These are phyloP conservation scores for Fusarium tanahbumbuense DNA, from an alignment of 2,329 filamentous ascomycete genomes.

Conservation along the genomic window DNA sequence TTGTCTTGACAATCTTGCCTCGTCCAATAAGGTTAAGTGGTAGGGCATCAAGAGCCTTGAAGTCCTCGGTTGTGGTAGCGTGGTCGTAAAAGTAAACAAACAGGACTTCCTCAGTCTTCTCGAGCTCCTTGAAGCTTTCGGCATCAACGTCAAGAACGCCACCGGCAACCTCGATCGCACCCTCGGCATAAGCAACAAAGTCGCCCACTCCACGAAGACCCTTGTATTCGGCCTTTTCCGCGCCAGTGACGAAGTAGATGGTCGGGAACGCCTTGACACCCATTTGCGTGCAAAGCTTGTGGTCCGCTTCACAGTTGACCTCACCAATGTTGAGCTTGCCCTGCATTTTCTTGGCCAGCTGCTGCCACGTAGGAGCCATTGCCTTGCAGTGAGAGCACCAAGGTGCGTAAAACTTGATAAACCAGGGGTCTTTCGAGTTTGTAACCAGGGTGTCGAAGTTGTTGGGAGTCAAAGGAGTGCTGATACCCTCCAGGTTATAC, in stretches of 20 bases:
- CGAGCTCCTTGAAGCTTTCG: slow-evolving; percentile 79
- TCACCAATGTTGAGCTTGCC: slow-evolving; percentile 91
- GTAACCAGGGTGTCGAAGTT: slow-evolving; percentile 89
- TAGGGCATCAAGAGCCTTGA: slow-evolving; percentile 85
- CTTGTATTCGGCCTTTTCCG: slow-evolving; percentile 91
- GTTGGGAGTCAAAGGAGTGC: slow-evolving; percentile 81
- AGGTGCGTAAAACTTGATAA: slow-evolving; percentile 98
- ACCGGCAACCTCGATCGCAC: slow-evolving; percentile 79
- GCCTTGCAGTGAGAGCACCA: slow-evolving; percentile 98
- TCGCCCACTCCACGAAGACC: slow-evolving; percentile 93
- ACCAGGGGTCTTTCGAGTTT: slow-evolving; percentile 91
- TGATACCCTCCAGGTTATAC: slow-evolving; percentile 81
- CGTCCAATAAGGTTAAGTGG: slow-evolving; percentile 90
- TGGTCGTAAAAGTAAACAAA: slow-evolving; percentile 99
- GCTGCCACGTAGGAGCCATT: slow-evolving; percentile 88
- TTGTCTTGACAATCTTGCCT: slow-evolving; percentile 92
- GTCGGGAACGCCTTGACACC: slow-evolving; percentile 85
- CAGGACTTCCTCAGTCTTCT: slow-evolving; percentile 93
- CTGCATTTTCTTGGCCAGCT: slow-evolving; percentile 91
- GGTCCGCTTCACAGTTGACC: slow-evolving; percentile 91
- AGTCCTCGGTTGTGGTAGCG: slow-evolving; percentile 92
- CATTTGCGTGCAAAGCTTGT: slow-evolving; percentile 91
- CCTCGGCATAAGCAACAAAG: slow-evolving; percentile 86
- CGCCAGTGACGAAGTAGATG: slow-evolving; percentile 90
- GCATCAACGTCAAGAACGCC: slow-evolving; percentile 86